Conservation (phyloP, 495 filamentous ascomycete species). For the Pseudevernia furfuracea region DNA sequence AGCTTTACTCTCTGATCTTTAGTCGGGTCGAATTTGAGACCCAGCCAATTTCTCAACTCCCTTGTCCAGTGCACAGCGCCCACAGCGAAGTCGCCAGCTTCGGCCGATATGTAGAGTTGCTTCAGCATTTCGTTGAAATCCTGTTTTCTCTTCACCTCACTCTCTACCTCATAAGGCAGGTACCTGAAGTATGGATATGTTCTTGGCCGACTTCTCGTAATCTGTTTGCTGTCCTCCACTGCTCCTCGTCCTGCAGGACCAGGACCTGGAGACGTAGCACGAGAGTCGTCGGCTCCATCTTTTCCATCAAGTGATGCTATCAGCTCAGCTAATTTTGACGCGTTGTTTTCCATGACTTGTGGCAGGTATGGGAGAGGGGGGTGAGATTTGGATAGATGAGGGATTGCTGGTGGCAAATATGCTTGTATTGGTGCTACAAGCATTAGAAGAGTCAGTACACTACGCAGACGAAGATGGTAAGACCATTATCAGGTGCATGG, state of each 20-base stretch:
- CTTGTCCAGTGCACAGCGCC: constrained; percentile 96
- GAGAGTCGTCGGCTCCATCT: constrained; percentile 47
- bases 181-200: constrained; percentile 88
- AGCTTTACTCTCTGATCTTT: constrained; percentile 72
- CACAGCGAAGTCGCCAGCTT: constrained; percentile 86
- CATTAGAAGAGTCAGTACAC: background rate
- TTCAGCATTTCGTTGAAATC: constrained; percentile 80
- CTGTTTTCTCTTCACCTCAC: constrained; percentile 59
- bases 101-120: constrained; percentile 82
- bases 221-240: constrained; percentile 43
- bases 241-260: constrained; percentile 48
- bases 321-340: constrained; percentile 22
- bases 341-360: constrained; percentile 20
- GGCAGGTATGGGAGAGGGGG: background rate
- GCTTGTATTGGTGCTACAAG: background rate
- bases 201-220: constrained; percentile 66
- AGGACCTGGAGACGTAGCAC: constrained; percentile 60
- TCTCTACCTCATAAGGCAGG: constrained; percentile 80
- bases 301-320: constrained; percentile 34
- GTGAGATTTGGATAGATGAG: background rate
- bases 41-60: constrained; percentile 90
- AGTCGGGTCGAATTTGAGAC: constrained; percentile 92
- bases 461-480: background rate
- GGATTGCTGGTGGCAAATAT: background rate
- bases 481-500: background rate